A percentile compares a stretch with the other conserved stretches of the same genome.
Conservation (phyloP, 192 early-diverging fungal species). For the Glomus cerebriforme region DNA sequence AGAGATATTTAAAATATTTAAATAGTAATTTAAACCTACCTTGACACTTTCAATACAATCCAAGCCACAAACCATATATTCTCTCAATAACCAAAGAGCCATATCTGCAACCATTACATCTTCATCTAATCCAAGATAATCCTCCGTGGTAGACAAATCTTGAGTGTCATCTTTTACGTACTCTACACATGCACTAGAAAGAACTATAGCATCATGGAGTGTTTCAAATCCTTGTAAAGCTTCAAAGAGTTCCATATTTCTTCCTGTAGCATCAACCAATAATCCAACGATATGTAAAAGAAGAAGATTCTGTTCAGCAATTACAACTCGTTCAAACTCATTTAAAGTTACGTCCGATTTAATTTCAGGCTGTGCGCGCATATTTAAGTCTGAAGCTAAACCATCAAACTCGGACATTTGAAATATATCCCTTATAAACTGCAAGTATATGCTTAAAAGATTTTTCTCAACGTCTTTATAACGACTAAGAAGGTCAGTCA, state of each 20-base stretch:
- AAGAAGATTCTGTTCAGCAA: slow-evolving; percentile 43
- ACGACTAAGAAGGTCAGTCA: slow-evolving; percentile 41
- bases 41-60: not conserved
- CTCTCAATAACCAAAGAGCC: slow-evolving; percentile 42
- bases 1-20: not conserved
- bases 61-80: slow-evolving; percentile 18
- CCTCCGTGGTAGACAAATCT: not conserved
- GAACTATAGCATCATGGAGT: slow-evolving; percentile 18
- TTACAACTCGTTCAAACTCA: slow-evolving; percentile 38
- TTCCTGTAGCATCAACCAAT: slow-evolving; percentile 38
- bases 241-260: slow-evolving; percentile 38
- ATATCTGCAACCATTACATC: slow-evolving; percentile 44
- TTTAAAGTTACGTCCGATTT: not conserved
- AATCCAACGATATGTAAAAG: slow-evolving; percentile 40
- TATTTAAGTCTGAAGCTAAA: not conserved
- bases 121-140: slow-evolving; percentile 34
- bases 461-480: slow-evolving; percentile 37
- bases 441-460: slow-evolving; percentile 42
- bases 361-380: not conserved
- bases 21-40: not conserved
- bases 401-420: slow-evolving; percentile 20
- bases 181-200: not conserved
- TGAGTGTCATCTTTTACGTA: slow-evolving; percentile 1
- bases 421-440: slow-evolving; percentile 40
- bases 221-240: slow-evolving; percentile 44